Conservation (phyloP, 331 rosid species). For the Saraca asoca region DNA sequence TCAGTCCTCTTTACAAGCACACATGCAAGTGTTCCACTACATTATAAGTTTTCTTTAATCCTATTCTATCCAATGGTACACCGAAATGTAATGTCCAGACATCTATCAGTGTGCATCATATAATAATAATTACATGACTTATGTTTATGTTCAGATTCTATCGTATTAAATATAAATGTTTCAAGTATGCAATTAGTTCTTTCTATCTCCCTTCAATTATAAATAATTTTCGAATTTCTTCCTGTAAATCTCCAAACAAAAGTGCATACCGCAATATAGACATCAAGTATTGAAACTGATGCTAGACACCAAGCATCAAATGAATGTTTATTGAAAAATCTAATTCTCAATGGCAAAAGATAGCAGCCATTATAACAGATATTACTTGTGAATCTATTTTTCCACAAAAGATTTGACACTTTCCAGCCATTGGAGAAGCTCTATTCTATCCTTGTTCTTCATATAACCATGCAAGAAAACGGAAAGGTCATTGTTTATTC, state of each 20-base stretch:
- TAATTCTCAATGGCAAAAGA: slow-evolving; percentile 27
- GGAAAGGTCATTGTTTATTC: slow-evolving; percentile 66
- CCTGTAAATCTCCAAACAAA: not conserved
- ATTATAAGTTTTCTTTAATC: not conserved
- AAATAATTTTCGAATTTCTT: slow-evolving; percentile 19
- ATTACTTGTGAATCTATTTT: slow-evolving; percentile 38
- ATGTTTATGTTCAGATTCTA: too few species aligned
- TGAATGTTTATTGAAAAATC: not conserved
- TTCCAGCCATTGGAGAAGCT: slow-evolving; percentile 67
- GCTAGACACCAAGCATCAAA: slow-evolving; percentile 22
- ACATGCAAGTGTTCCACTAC: too few species aligned
- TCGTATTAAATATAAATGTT: not conserved
- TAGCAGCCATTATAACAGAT: slow-evolving; percentile 15
- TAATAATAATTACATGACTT: too few species aligned
- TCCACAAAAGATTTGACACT: slow-evolving; percentile 60
- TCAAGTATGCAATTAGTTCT: not conserved
- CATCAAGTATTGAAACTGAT: slow-evolving; percentile 19
- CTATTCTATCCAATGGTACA: not conserved
- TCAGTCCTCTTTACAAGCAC: too few species aligned
- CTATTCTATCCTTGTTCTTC: slow-evolving; percentile 83
- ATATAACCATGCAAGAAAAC: slow-evolving; percentile 73
- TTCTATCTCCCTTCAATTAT: slow-evolving; percentile 10
- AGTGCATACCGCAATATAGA: not conserved
- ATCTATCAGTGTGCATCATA: not conserved
- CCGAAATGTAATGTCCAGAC: not conserved